Percentiles rank a stretch among this genome's conserved stretches.
These are phyloP conservation scores for Scheffersomyces amazonensis DNA, from an alignment of 805 yeast genomes.

Conservation along the genomic window DNA sequence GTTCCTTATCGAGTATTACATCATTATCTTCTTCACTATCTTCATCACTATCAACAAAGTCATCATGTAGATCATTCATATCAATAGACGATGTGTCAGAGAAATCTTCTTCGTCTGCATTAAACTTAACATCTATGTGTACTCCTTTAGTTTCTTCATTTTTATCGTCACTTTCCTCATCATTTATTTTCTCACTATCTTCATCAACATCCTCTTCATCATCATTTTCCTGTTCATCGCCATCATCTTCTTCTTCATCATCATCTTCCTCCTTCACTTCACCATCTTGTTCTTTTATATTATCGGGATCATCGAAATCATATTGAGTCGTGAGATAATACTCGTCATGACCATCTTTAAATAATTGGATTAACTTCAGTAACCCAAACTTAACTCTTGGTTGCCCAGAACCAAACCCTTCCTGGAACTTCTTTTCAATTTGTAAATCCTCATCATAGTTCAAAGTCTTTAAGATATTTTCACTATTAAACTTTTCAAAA, in stretches of 20 bases:
- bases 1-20: conserved; percentile 17
- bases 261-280: conserved; percentile 10
- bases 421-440: conserved; percentile 55
- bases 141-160: conserved; percentile 9
- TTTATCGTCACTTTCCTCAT: conserved; percentile 7
- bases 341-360: conserved; percentile 35
- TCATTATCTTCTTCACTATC: conserved; percentile 18
- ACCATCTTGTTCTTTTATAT: conserved; percentile 4
- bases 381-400: conserved; percentile 51
- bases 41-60: conserved; percentile 41
- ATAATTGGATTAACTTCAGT: conserved; percentile 42
- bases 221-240: conserved; percentile 5
- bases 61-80: conserved; percentile 42
- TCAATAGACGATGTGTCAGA: conserved; percentile 21
- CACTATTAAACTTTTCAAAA: conserved; percentile 27
- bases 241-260: conserved; percentile 14
- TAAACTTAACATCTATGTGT: background rate
- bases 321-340: conserved; percentile 73
- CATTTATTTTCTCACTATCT: conserved; percentile 20
- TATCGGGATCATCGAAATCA: conserved; percentile 34
- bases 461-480: conserved; percentile 35
- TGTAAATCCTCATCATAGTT: conserved; percentile 38
- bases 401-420: conserved; percentile 70
- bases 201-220: conserved; percentile 12
- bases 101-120: conserved; percentile 2